Evolutionary conservation across 2,329 filamentous ascomycete genomes (phyloP), one percentile per base, ranked within the genome.

Genomic region (Penicillium freii): DNA sequence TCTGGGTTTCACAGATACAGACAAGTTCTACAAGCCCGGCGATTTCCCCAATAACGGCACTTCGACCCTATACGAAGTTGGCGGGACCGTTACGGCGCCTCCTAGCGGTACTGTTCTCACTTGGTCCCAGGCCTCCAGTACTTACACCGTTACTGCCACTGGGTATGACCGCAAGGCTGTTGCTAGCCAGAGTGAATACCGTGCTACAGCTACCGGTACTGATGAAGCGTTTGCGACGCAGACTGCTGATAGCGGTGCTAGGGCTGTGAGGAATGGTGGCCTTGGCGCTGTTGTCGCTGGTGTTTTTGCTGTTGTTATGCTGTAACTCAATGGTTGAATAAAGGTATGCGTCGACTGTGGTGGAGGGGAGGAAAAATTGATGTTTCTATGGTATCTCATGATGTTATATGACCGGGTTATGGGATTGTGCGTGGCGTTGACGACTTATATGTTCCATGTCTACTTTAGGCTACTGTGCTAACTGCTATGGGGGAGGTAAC

Each of bases 111-210:
- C 66, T 0, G 69, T 74, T 0, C 68, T 76, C 33, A 68, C 67
- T 7, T 77, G 74, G 64, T 72, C 70, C 0, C 71, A 75, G 66
- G 54, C 48, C 54, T 71, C 55, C 40, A 61, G 51, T 43, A 66
- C 70, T 7, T 76, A 71, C 51, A 75, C 73, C 1, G 73, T 77
- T 44, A 72, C 71, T 0, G 75, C 74, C 43, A 71, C 67, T 27
- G 61, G 66, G 51, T 64, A 63, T 51, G 61, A 68, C 46, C n/a
- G 23, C 2, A 64, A 64, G 51, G 62, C 61, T 44, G 66, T 67
- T 44, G 55, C 51, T 4, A 61, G 59, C 23, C 55, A 62, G 56
- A 58, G 55, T 46, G 54, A 62, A 21, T 58, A 56, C 51, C 48
- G 54, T 5, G 56, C 61, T 27, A 64, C 63, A 39, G 59, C 56